Evolutionary conservation across 2,329 filamentous ascomycete genomes (phyloP).

Genomic region (Colletotrichum cereale): DNA sequence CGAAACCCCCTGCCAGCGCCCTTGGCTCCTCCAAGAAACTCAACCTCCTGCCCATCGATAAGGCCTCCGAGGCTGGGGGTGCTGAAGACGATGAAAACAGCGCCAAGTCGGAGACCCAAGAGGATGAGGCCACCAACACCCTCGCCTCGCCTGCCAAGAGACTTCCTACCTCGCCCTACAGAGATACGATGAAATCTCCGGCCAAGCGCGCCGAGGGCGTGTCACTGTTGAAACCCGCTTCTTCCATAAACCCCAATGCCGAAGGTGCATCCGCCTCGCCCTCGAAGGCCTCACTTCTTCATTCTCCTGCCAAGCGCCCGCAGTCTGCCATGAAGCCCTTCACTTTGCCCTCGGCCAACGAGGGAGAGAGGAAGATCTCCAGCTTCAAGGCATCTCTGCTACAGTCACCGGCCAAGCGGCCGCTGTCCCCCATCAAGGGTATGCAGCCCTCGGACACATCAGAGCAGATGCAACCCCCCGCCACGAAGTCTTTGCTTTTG

Average conservation of each 20-base stretch:
- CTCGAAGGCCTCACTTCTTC: slow-evolving; percentile 57
- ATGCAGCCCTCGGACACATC: slow-evolving; percentile 44
- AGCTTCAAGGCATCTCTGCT: slow-evolving; percentile 62
- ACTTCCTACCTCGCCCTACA: slow-evolving; percentile 63
- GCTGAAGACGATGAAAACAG: slow-evolving; percentile 42
- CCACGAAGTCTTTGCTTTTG: slow-evolving; percentile 53
- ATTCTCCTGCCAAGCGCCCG: slow-evolving; percentile 65
- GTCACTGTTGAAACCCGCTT: slow-evolving; percentile 46
- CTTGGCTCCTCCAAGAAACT: slow-evolving; percentile 50
- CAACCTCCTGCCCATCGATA: slow-evolving; percentile 46
- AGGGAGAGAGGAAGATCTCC: slow-evolving; percentile 49
- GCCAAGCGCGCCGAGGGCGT: slow-evolving; percentile 65
- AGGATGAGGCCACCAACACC: slow-evolving; percentile 47
- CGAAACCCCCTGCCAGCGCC: slow-evolving; percentile 59
- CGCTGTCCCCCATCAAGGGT: slow-evolving; percentile 58
- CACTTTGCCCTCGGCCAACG: slow-evolving; percentile 45
- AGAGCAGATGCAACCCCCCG: slow-evolving; percentile 46
- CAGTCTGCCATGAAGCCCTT: slow-evolving; percentile 59
- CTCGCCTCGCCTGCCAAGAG: slow-evolving; percentile 70
- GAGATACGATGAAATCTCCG: slow-evolving; percentile 68
- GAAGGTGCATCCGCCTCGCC: slow-evolving; percentile 45
- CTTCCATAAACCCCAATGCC: slow-evolving; percentile 47
- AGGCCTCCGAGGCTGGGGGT: slow-evolving; percentile 29
- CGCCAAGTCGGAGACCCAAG: slow-evolving; percentile 35
- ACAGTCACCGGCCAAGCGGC: slow-evolving; percentile 65